Evolutionary conservation across 352 stramenopile genomes (phyloP).

Genomic region (Pythium periplocum): DNA sequence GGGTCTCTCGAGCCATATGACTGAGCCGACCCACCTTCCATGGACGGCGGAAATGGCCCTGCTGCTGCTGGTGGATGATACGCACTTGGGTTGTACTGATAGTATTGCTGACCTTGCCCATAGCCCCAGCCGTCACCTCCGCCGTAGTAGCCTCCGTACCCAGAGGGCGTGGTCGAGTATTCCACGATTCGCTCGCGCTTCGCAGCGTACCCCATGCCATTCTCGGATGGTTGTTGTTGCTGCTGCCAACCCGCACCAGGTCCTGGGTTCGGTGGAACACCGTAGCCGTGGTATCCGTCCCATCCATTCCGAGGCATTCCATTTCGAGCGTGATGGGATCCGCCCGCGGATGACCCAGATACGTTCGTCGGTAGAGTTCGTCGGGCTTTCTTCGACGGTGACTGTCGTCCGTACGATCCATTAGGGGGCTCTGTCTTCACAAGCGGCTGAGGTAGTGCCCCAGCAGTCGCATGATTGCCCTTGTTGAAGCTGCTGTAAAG

Average conservation of each 20-base stretch:
- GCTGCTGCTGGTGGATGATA: conserved; percentile 3
- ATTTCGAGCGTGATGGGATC: too few species aligned
- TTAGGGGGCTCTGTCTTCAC: background rate
- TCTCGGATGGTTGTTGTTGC: background rate
- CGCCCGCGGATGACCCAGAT: too few species aligned
- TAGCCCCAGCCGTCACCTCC: conserved; percentile 1
- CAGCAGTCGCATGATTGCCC: conserved; percentile 16
- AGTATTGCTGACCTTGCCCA: conserved; percentile 5
- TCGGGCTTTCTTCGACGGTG: conserved; percentile 16
- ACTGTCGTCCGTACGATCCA: background rate
- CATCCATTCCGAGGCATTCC: background rate
- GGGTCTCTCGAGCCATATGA: background rate
- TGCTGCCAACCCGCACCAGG: too few species aligned
- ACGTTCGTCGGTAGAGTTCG: background rate
- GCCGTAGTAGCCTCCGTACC: conserved; percentile 13
- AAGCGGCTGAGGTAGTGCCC: conserved; percentile 15
- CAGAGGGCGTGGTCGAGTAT: conserved; percentile 12
- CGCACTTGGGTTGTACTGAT: conserved; percentile 2
- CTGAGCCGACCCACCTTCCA: background rate
- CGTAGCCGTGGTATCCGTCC: background rate
- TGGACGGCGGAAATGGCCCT: background rate
- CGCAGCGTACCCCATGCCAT: conserved; percentile 1
- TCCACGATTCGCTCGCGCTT: conserved; percentile 22
- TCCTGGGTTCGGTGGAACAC: too few species aligned
- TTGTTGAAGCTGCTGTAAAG: conserved; percentile 61